These are phyloP conservation scores for Trichopus zeylanicus DNA, from an alignment of 116 monocot genomes.

Conservation along the genomic window DNA sequence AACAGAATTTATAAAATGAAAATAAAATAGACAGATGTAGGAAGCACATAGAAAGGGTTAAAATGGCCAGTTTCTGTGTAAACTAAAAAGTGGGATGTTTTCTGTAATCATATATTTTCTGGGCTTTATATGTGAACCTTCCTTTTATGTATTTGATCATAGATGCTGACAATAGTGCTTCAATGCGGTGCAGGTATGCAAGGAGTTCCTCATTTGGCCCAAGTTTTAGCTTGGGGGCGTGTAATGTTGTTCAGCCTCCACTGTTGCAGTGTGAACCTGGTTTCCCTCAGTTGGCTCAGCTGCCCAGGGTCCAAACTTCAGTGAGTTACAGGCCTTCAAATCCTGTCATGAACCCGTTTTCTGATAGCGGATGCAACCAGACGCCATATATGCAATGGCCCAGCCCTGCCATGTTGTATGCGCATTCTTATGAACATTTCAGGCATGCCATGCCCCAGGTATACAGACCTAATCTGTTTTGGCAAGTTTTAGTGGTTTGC, in stretches of 20 bases:
- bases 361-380: conserved; percentile 33
- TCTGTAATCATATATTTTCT: too few species aligned
- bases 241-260: conserved; percentile 33
- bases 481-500: too few species aligned
- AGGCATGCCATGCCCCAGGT: conserved; percentile 53
- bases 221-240: conserved; percentile 21
- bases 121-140: too few species aligned
- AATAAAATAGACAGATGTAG: too few species aligned
- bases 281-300: conserved; percentile 11
- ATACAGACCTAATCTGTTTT: too few species aligned
- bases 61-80: too few species aligned
- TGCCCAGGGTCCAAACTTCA: conserved; percentile 31
- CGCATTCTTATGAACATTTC: conserved; percentile 60
- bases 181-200: conserved; percentile 46
- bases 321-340: conserved; percentile 20
- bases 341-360: conserved; percentile 14
- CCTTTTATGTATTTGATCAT: neutral
- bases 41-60: too few species aligned
- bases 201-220: conserved; percentile 25
- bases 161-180: neutral
- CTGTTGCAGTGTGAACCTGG: conserved; percentile 39
- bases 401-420: conserved; percentile 57
- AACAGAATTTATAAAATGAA: too few species aligned
- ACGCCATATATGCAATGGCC: conserved; percentile 56
- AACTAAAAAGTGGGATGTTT: too few species aligned